phyloP scores from a whole-genome alignment of 345 rosid species.

The Mercurialis annua region DNA sequence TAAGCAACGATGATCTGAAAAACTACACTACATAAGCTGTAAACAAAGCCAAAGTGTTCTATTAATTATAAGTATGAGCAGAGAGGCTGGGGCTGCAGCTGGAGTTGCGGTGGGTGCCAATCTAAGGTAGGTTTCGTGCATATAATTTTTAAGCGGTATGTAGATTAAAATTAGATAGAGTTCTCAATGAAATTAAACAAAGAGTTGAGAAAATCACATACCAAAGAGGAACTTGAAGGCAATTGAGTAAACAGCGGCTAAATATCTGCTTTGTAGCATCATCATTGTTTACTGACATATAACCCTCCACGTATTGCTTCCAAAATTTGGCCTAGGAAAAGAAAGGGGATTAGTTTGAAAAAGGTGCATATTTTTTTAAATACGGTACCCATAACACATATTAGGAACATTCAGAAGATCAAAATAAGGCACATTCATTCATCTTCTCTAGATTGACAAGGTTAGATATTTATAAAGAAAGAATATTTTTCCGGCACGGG shows the following conservation, averaged over 20 bases:
- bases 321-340: slow-evolving; percentile 79
- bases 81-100: background rate
- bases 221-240: slow-evolving; percentile 97
- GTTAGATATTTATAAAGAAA: no score
- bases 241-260: slow-evolving; percentile 86
- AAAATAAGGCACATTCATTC: background rate
- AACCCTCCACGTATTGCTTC: slow-evolving; percentile 95
- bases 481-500: background rate
- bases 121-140: background rate
- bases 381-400: background rate
- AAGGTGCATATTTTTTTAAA: background rate
- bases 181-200: background rate
- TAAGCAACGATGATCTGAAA: background rate
- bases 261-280: slow-evolving; percentile 91
- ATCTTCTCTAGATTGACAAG: no score
- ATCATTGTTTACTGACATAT: slow-evolving; percentile 77
- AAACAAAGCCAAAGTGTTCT: background rate
- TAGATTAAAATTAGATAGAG: background rate
- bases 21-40: no score
- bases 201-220: slow-evolving; percentile 29
- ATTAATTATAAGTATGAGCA: background rate
- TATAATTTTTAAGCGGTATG: no score
- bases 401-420: background rate
- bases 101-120: background rate
- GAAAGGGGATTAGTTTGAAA: slow-evolving; percentile 6